These are phyloP conservation scores for Hanseniaspora jakobsenii DNA, from an alignment of 805 yeast genomes.

Conservation along the genomic window DNA sequence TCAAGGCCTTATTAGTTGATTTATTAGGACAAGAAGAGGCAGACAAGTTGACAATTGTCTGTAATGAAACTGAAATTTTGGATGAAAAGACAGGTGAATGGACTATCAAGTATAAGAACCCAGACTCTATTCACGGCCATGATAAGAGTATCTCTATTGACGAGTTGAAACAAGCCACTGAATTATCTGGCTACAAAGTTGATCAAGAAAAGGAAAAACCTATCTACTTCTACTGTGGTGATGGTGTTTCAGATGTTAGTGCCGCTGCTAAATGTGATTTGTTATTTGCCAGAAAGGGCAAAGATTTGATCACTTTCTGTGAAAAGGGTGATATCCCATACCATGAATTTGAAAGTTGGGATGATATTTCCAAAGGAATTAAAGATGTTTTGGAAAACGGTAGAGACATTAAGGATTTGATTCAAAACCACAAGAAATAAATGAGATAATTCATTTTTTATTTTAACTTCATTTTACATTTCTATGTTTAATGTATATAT, in stretches of 20 bases:
- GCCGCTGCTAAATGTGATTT: constrained; percentile 94
- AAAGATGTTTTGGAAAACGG: constrained; percentile 27
- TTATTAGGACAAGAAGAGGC: constrained; percentile 50
- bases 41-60: constrained; percentile 65
- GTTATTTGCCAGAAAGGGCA: constrained; percentile 84
- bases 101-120: constrained; percentile 74
- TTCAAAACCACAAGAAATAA: constrained; percentile 12
- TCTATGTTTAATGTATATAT: too few species aligned
- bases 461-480: neutral
- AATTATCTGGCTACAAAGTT: constrained; percentile 24
- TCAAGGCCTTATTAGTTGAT: constrained; percentile 58
- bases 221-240: constrained; percentile 83
- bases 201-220: constrained; percentile 19
- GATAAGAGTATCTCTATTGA: constrained; percentile 79
- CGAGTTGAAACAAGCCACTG: constrained; percentile 32
- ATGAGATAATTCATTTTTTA: neutral
- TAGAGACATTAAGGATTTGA: constrained; percentile 11
- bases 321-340: constrained; percentile 68
- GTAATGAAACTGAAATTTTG: constrained; percentile 57
- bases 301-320: constrained; percentile 80
- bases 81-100: constrained; percentile 38
- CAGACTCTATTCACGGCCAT: constrained; percentile 78
- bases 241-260: constrained; percentile 88
- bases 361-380: constrained; percentile 57
- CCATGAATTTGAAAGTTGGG: constrained; percentile 59